Conservation (phyloP, 208 protist genomes). For the Balamuthia mandrillaris region DNA sequence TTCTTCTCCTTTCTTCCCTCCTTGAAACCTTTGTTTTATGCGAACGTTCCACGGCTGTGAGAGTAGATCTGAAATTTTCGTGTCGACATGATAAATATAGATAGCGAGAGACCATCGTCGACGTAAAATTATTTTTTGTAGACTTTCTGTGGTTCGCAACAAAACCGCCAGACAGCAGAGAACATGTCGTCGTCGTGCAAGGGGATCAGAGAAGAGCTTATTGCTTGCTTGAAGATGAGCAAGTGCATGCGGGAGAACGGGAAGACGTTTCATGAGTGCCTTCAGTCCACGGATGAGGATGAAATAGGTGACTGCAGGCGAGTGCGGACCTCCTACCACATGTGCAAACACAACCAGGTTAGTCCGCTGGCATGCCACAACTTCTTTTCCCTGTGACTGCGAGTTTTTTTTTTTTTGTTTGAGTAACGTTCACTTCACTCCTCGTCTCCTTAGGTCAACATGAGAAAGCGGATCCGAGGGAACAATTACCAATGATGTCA, state of each 20-base stretch:
- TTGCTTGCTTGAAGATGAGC: slow-evolving; percentile 26
- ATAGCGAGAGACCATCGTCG: too few species aligned
- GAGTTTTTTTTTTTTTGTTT: not conserved
- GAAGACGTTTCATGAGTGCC: slow-evolving; percentile 12
- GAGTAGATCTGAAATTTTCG: too few species aligned
- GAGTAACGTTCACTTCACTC: too few species aligned
- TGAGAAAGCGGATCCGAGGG: slow-evolving; percentile 17
- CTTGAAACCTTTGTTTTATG: too few species aligned
- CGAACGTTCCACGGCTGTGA: too few species aligned
- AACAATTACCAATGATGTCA: too few species aligned
- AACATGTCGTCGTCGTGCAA: slow-evolving; percentile 20
- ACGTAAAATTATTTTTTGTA: too few species aligned
- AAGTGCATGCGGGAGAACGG: not conserved
- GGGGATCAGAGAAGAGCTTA: not conserved
- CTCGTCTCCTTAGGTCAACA: not conserved
- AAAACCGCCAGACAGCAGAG: too few species aligned
- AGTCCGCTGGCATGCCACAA: not conserved
- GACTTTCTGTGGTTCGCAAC: too few species aligned
- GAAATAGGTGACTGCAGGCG: not conserved
- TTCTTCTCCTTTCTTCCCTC: too few species aligned
- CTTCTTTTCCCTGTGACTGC: not conserved
- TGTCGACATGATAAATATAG: too few species aligned
- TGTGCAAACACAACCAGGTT: slow-evolving; percentile 11
- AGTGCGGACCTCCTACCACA: not conserved
- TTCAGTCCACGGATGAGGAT: slow-evolving; percentile 1